Evolutionary conservation across 805 yeast species (phyloP).

Genomic region (Candida anglica): DNA sequence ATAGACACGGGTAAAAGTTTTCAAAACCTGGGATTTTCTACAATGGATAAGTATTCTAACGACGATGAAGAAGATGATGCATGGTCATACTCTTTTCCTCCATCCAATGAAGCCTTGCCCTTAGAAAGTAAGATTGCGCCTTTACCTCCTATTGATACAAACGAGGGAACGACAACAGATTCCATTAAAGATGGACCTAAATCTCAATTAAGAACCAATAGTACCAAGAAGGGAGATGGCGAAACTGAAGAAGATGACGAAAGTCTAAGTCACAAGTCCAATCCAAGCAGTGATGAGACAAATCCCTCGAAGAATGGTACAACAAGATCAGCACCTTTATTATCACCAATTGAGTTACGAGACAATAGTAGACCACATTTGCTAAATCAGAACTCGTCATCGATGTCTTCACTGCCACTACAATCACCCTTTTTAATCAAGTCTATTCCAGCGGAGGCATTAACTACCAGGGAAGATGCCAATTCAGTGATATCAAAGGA

Average conservation of each 20-base stretch:
- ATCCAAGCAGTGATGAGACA: not conserved
- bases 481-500: constrained; percentile 28
- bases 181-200: not conserved
- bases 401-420: constrained; percentile 18
- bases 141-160: no score
- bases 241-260: no score
- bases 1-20: no score
- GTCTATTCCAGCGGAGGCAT: constrained; percentile 49
- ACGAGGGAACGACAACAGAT: not conserved
- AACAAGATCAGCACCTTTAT: not conserved
- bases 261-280: no score
- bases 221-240: not conserved
- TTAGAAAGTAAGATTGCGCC: constrained; percentile 3
- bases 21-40: no score
- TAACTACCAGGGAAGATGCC: constrained; percentile 49
- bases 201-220: not conserved
- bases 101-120: constrained; percentile 28
- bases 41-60: no score
- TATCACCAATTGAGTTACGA: not conserved
- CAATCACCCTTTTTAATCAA: constrained; percentile 35
- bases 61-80: constrained; percentile 40
- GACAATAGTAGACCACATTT: not conserved
- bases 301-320: not conserved
- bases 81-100: constrained; percentile 38
- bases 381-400: no score